Percentiles rank a stretch among this genome's conserved stretches.
Evolutionary conservation across 2,329 filamentous ascomycete species (phyloP).

Genomic region (Onygenales sp.): DNA sequence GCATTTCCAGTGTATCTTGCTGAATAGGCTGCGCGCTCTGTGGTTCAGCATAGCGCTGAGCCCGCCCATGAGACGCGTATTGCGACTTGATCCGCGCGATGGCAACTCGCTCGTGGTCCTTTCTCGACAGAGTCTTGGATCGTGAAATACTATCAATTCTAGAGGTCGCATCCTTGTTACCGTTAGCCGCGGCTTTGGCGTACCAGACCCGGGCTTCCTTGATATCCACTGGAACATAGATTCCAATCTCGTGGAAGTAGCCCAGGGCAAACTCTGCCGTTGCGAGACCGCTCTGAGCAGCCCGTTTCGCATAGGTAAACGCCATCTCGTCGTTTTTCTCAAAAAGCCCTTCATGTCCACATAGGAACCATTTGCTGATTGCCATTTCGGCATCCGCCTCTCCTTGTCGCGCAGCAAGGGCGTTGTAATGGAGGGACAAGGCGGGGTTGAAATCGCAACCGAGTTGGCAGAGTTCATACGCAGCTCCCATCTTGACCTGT

Average conservation of each 20-base stretch:
- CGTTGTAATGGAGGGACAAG: constrained; percentile 90
- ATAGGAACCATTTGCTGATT: constrained; percentile 97
- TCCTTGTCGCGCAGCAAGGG: constrained; percentile 81
- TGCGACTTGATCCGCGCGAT: constrained; percentile 78
- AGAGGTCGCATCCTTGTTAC: constrained; percentile 77
- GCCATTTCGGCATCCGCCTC: constrained; percentile 91
- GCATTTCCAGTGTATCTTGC: constrained; percentile 38
- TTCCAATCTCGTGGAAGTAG: constrained; percentile 96
- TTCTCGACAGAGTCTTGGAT: constrained; percentile 74
- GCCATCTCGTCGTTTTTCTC: constrained; percentile 92
- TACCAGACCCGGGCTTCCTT: constrained; percentile 84
- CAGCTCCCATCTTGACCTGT: constrained; percentile 93
- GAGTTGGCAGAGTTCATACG: constrained; percentile 87
- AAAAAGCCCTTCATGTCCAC: constrained; percentile 85
- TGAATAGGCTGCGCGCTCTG: constrained; percentile 32
- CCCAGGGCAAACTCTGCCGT: constrained; percentile 95
- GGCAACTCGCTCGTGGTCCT: constrained; percentile 87
- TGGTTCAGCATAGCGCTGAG: constrained; percentile 12
- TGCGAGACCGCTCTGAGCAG: constrained; percentile 68
- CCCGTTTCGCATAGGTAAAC: constrained; percentile 81
- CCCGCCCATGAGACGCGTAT: constrained; percentile 53
- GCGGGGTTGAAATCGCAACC: constrained; percentile 92
- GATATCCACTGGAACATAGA: constrained; percentile 76
- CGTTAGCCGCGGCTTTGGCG: constrained; percentile 74
- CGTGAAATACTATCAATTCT: constrained; percentile 77